Conservation (phyloP, 73 alveolate genomes). For the Vitrella brassicaformis region DNA sequence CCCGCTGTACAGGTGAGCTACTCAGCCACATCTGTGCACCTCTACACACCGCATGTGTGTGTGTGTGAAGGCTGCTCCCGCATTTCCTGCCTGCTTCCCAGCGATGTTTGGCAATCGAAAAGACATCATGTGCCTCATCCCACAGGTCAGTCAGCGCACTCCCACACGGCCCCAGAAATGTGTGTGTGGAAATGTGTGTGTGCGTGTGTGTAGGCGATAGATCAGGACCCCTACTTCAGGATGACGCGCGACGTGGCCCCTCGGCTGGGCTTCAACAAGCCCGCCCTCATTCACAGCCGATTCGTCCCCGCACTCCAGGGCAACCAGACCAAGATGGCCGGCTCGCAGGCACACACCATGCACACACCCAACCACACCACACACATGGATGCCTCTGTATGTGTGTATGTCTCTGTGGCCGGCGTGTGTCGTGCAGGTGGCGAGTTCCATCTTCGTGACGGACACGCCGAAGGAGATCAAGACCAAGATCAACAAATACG, state of each 20-base stretch:
- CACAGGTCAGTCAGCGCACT: no score
- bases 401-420: no score
- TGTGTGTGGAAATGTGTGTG: no score
- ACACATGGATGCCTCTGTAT: no score
- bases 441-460: constrained; percentile 44
- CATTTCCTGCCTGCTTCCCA: constrained; percentile 90
- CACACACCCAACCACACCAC: no score
- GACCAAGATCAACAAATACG: constrained; percentile 82
- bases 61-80: constrained; percentile 82
- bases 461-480: constrained; percentile 50
- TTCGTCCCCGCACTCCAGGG: constrained; percentile 96
- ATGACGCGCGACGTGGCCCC: constrained; percentile 88
- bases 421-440: no score
- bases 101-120: constrained; percentile 50
- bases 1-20: constrained; percentile 54
- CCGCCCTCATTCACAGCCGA: constrained; percentile 79
- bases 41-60: neutral
- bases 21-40: neutral
- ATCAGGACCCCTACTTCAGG: constrained; percentile 98
- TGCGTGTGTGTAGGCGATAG: constrained; percentile 66
- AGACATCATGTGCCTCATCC: constrained; percentile 79
- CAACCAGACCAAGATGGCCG: constrained; percentile 55
- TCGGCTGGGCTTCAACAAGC: constrained; percentile 73
- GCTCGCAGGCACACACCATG: no score
- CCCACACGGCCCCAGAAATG: no score